Base-by-base conservation (phyloP, 768 basidiomycete genomes). In the Filobasidium floriforme region DNA sequence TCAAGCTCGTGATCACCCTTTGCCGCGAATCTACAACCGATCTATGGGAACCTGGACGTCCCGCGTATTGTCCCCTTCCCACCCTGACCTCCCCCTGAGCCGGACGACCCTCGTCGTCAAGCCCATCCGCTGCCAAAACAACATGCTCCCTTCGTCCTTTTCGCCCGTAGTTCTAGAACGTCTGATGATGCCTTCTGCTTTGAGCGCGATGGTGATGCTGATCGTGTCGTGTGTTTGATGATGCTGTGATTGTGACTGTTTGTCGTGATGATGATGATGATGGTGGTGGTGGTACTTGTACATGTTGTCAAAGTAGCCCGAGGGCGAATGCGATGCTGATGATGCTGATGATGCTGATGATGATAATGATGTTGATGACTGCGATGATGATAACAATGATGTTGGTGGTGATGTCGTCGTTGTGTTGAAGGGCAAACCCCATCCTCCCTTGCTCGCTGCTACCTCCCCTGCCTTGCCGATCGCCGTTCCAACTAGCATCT, bases 71-170 rank as follows among this genome's bases (percentile, higher is more conserved):
- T 28, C 26, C 22, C 54, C 54, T 32, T 57, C 54, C 54, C 54
- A 57, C 26, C 54, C 54, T 15, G 7, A 9, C 54, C 24, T 26
- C 15, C 54, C 19, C 19, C 54, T 15, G 2, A 26, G 6, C 54
- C 54, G 15, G 29, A 28, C 26, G 18, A 24, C 15, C 54, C 54
- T 15, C 15, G 54, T 28, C 54, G 22, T 32, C 22, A 57, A 28
- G 5, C 54, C 54, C 54, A 57, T 57, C 54, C 15, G 14, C 54
- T 57, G 2, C 54, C 54, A 57, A 26, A 57, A 57, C 24, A 57
- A 32, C 54, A 57, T 57, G 54, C 54, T 57, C 15, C 54, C 26
- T 32, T 32, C 29, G 29, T 57, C 54, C 24, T 15, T 26, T 4
- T 57, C 54, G 4, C n/a, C 54, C 26, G n/a, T 57, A 57, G 22